These are phyloP conservation scores for Daldinia decipiens DNA, from an alignment of 495 filamentous ascomycete genomes.

Conservation along the genomic window DNA sequence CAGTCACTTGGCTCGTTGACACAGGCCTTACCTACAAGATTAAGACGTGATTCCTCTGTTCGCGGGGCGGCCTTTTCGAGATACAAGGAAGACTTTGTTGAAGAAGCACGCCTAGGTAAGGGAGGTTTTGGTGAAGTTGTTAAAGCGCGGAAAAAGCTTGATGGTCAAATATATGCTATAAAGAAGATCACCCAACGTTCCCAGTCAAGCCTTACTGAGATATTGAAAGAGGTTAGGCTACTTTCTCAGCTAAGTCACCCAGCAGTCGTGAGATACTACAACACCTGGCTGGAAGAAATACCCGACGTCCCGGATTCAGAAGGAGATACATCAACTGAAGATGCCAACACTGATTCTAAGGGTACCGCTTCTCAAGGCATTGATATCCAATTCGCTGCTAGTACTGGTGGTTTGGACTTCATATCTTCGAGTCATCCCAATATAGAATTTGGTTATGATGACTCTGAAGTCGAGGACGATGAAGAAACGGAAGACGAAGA, in stretches of 20 bases:
- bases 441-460: constrained; percentile 82
- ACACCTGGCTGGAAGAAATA: constrained; percentile 88
- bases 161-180: constrained; percentile 91
- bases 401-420: constrained; percentile 88
- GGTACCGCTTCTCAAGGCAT: constrained; percentile 54
- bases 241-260: constrained; percentile 93
- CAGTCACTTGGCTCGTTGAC: constrained; percentile 54
- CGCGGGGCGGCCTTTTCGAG: constrained; percentile 65
- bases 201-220: constrained; percentile 79
- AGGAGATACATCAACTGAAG: constrained; percentile 68
- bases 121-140: constrained; percentile 98
- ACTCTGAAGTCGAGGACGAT: constrained; percentile 63
- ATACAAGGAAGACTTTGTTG: constrained; percentile 88
- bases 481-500: constrained; percentile 54
- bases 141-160: constrained; percentile 91
- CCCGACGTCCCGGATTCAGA: constrained; percentile 66
- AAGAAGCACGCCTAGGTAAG: constrained; percentile 87
- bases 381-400: constrained; percentile 69
- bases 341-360: constrained; percentile 49
- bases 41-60: constrained; percentile 62
- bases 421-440: constrained; percentile 86
- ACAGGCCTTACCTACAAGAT: constrained; percentile 51
- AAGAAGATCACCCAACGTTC: constrained; percentile 94
- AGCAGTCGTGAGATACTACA: constrained; percentile 94
- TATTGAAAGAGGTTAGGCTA: constrained; percentile 90